Evolutionary conservation across 805 yeast genomes (phyloP).

Genomic region (Candida qinlingensis): DNA sequence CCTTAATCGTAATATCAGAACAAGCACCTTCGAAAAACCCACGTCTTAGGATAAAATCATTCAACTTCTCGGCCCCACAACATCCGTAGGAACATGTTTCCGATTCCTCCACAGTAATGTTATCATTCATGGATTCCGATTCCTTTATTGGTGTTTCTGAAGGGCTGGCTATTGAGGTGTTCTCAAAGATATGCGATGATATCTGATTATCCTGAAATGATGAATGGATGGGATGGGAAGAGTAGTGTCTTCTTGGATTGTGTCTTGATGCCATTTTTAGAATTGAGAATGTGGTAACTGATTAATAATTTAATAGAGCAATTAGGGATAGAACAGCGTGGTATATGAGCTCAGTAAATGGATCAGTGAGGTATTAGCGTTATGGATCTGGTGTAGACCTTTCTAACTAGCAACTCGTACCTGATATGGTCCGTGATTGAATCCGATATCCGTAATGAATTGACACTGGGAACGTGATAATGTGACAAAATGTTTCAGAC

Average conservation of each 20-base stretch:
- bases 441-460: no score
- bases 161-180: background rate
- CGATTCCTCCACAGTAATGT: background rate
- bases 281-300: no score
- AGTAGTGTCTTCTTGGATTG: background rate
- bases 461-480: no score
- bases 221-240: background rate
- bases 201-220: background rate
- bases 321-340: no score
- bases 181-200: background rate
- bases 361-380: no score
- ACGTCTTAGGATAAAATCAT: slow-evolving; percentile 30
- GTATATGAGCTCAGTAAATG: no score
- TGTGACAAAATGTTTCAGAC: no score
- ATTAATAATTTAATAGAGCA: no score
- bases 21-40: slow-evolving; percentile 42
- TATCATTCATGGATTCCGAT: slow-evolving; percentile 1
- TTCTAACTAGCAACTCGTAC: no score
- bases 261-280: background rate
- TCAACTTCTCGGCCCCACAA: slow-evolving; percentile 20
- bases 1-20: slow-evolving; percentile 42
- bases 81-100: slow-evolving; percentile 26
- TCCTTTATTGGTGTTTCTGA: slow-evolving; percentile 6
- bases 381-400: no score
- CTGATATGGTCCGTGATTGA: no score